These are phyloP conservation scores for Sutorius australiensis DNA, from an alignment of 768 basidiomycete genomes.

Conservation along the genomic window DNA sequence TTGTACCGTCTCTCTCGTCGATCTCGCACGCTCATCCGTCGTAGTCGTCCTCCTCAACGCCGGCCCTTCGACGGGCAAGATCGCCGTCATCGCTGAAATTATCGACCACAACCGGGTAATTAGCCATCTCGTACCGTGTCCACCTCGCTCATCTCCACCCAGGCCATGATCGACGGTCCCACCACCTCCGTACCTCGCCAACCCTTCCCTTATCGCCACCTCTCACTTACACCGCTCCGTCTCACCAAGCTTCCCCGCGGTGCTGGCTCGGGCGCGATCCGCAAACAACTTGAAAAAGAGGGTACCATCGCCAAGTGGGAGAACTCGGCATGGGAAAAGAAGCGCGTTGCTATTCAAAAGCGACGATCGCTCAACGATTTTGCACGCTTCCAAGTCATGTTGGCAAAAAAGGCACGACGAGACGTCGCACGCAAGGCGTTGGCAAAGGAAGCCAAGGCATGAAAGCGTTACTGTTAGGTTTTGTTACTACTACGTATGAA, in stretches of 20 bases:
- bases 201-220: constrained; percentile 85
- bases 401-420: constrained; percentile 84
- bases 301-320: constrained; percentile 85
- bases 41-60: constrained; percentile 87
- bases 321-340: constrained; percentile 83
- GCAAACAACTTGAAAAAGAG: constrained; percentile 86
- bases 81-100: constrained; percentile 95
- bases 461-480: constrained; percentile 1
- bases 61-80: constrained; percentile 81
- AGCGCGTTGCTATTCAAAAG: constrained; percentile 67
- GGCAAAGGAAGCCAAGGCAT: constrained; percentile 41
- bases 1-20: background rate
- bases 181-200: constrained; percentile 90
- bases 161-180: constrained; percentile 97
- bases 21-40: constrained; percentile 1
- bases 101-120: constrained; percentile 97
- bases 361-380: constrained; percentile 85
- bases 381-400: constrained; percentile 82
- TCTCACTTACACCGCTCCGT: constrained; percentile 83
- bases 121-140: background rate
- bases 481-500: background rate
- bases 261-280: constrained; percentile 76
- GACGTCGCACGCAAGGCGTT: constrained; percentile 73
- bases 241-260: constrained; percentile 83
- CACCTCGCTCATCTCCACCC: background rate